Evolutionary conservation across 805 yeast species (phyloP).

Genomic region (Yamadazyma endophytica): DNA sequence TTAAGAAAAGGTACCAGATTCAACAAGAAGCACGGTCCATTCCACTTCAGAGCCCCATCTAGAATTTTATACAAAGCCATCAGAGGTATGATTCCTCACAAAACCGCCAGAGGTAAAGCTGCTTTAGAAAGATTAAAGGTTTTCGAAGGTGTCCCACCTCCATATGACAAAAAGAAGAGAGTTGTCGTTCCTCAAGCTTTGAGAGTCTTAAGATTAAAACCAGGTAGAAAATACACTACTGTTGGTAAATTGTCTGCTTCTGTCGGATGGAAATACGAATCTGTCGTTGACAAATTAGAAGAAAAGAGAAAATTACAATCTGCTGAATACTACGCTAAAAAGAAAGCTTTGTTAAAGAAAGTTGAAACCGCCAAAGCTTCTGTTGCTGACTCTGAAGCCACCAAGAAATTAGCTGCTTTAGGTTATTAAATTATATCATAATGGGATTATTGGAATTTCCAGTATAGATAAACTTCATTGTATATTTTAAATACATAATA

Average conservation of each 20-base stretch:
- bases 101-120: constrained; percentile 99
- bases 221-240: constrained; percentile 99
- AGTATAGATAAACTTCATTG: too few relatives aligned
- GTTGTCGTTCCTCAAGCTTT: constrained; percentile 99
- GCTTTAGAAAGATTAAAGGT: constrained; percentile 99
- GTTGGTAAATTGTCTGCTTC: constrained; percentile 93
- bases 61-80: constrained; percentile 99
- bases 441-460: constrained; percentile 8
- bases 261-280: constrained; percentile 99
- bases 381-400: constrained; percentile 85
- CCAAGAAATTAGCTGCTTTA: constrained; percentile 90
- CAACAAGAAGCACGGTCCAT: constrained; percentile 99
- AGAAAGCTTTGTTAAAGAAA: constrained; percentile 95
- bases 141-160: constrained; percentile 99
- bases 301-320: constrained; percentile 99
- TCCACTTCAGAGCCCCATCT: constrained; percentile 99
- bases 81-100: constrained; percentile 99
- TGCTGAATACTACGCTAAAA: constrained; percentile 98
- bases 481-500: too few relatives aligned
- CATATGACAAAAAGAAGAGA: constrained; percentile 99
- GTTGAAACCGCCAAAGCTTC: constrained; percentile 80
- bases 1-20: constrained; percentile 98
- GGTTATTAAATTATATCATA: constrained; percentile 70
- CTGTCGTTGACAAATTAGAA: constrained; percentile 94
- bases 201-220: constrained; percentile 98